These are phyloP conservation scores for Pestalotiopsis sp. DNA, from an alignment of 2,329 filamentous ascomycete species.

Conservation along the genomic window DNA sequence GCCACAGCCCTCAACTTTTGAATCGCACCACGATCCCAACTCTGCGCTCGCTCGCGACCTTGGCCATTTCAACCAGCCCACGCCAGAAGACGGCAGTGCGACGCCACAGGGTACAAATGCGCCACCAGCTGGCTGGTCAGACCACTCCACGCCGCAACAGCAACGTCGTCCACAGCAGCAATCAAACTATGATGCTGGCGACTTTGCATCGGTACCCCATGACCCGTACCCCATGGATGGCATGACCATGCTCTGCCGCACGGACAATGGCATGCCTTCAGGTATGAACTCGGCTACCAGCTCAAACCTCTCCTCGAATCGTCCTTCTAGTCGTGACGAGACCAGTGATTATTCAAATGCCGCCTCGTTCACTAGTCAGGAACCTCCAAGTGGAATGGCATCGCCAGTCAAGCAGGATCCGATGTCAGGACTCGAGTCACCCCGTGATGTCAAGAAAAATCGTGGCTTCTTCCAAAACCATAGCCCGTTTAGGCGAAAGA, in stretches of 20 bases:
- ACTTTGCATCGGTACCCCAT: conserved; percentile 76
- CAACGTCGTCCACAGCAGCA: conserved; percentile 40
- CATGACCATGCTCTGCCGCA: conserved; percentile 95
- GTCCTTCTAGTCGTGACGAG: conserved; percentile 83
- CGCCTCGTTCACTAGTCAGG: conserved; percentile 85
- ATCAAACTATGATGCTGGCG: conserved; percentile 50
- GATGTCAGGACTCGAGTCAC: conserved; percentile 43
- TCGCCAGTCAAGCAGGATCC: conserved; percentile 69
- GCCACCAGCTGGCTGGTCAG: conserved; percentile 21
- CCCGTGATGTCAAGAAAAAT: conserved; percentile 66
- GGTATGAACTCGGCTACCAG: conserved; percentile 56
- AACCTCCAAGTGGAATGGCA: conserved; percentile 71
- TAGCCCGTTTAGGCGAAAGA: conserved; percentile 91
- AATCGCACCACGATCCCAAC: conserved; percentile 88
- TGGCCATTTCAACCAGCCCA: conserved; percentile 55
- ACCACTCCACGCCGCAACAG: conserved; percentile 32
- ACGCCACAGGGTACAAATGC: conserved; percentile 31
- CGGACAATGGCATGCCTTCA: conserved; percentile 47
- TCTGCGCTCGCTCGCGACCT: conserved; percentile 72
- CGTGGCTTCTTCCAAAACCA: conserved; percentile 93
- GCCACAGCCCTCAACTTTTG: conserved; percentile 88
- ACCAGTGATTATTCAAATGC: conserved; percentile 89
- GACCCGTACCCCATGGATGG: conserved; percentile 94
- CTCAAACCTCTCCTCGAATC: conserved; percentile 51
- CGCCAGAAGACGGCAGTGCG: conserved; percentile 50